Evolutionary conservation across 768 basidiomycete genomes (phyloP).

Genomic region (Boletus huronensis): DNA sequence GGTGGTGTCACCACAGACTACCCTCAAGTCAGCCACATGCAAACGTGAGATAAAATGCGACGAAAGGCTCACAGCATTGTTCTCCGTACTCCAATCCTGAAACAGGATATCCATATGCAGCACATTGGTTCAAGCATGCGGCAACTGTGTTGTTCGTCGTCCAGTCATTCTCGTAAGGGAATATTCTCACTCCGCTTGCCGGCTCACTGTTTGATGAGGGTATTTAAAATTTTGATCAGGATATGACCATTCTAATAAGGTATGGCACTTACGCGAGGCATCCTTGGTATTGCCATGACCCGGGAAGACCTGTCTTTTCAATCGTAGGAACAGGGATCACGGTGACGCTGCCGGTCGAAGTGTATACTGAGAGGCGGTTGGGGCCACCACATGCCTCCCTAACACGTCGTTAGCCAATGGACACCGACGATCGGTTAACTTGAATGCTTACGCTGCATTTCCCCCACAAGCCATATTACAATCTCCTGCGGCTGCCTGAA

Average conservation of each 20-base stretch:
- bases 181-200: slow-evolving; percentile 39
- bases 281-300: slow-evolving; percentile 60
- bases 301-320: slow-evolving; percentile 57
- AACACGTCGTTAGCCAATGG: background rate
- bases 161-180: slow-evolving; percentile 59
- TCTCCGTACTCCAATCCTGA: slow-evolving; percentile 66
- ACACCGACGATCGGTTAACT: background rate
- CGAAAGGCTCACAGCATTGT: slow-evolving; percentile 62
- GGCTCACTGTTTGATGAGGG: slow-evolving; percentile 48
- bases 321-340: slow-evolving; percentile 57
- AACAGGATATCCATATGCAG: slow-evolving; percentile 66
- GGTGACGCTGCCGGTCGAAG: slow-evolving; percentile 47
- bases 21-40: background rate
- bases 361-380: slow-evolving; percentile 69
- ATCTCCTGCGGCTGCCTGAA: slow-evolving; percentile 40
- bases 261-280: too few species aligned
- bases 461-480: slow-evolving; percentile 80
- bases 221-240: too few species aligned
- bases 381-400: slow-evolving; percentile 74
- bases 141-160: slow-evolving; percentile 59
- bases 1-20: slow-evolving; percentile 68
- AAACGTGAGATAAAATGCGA: too few species aligned
- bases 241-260: background rate
- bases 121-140: slow-evolving; percentile 65
- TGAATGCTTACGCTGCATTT: slow-evolving; percentile 54